Conservation (phyloP, 805 yeast genomes). For the Ogataea paraovalis region DNA sequence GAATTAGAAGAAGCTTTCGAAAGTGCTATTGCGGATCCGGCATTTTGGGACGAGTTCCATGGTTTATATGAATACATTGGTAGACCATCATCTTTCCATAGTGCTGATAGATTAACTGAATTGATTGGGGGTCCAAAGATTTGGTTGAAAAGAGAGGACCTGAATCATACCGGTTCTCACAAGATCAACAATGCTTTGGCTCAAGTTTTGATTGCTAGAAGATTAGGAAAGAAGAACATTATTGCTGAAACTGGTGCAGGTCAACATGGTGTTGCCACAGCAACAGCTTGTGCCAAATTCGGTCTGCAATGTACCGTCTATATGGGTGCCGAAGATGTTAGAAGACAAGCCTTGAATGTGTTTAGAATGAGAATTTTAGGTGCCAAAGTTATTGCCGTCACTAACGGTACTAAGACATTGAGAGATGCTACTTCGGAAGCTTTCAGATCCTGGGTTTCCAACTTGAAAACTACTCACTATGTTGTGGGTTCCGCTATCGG, state of each 20-base stretch:
- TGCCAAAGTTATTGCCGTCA: slow-evolving; percentile 90
- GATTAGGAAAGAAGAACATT: slow-evolving; percentile 71
- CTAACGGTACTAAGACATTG: slow-evolving; percentile 91
- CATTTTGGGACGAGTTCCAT: slow-evolving; percentile 90
- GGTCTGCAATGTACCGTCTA: slow-evolving; percentile 91
- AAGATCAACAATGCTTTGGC: slow-evolving; percentile 83
- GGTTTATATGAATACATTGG: slow-evolving; percentile 89
- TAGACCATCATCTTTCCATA: slow-evolving; percentile 90
- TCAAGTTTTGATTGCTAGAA: slow-evolving; percentile 73
- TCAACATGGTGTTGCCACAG: slow-evolving; percentile 91
- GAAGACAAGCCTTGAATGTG: slow-evolving; percentile 97
- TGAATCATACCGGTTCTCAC: slow-evolving; percentile 86
- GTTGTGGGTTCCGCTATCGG: slow-evolving; percentile 98
- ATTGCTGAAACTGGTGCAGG: slow-evolving; percentile 94
- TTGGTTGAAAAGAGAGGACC: slow-evolving; percentile 97
- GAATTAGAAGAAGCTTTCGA: slow-evolving; percentile 89
- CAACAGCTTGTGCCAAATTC: slow-evolving; percentile 88
- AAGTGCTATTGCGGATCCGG: slow-evolving; percentile 81
- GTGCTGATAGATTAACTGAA: slow-evolving; percentile 85
- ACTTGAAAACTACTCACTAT: slow-evolving; percentile 83
- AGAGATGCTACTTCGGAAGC: slow-evolving; percentile 99
- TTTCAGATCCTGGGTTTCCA: slow-evolving; percentile 90
- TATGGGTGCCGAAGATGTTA: slow-evolving; percentile 99
- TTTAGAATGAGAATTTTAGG: slow-evolving; percentile 96
- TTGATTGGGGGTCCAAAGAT: slow-evolving; percentile 92